A percentile compares a stretch with the other conserved stretches of the same genome.
These are phyloP conservation scores for Ligustrum vulgare DNA, from an alignment of 257 asterid genomes.

Conservation along the genomic window DNA sequence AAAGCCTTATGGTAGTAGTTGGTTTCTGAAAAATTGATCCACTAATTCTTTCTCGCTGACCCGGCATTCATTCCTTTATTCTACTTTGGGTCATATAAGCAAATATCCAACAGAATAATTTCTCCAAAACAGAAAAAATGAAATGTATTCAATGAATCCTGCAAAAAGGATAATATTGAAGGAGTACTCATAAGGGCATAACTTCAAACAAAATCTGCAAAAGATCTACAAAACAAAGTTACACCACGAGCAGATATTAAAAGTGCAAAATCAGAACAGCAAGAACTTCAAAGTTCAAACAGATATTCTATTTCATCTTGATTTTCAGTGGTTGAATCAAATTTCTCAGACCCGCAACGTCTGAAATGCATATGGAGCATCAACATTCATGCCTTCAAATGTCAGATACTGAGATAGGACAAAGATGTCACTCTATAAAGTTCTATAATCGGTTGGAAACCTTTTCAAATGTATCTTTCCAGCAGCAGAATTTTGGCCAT, in stretches of 20 bases:
- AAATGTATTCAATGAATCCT: not conserved
- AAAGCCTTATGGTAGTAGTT: too few relatives aligned
- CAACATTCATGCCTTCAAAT: conserved; percentile 17
- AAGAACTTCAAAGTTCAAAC: conserved; percentile 2
- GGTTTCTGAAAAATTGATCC: too few relatives aligned
- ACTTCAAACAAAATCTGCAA: conserved; percentile 24
- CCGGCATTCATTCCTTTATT: too few relatives aligned
- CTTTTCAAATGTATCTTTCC: conserved; percentile 1
- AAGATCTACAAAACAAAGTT: conserved; percentile 5
- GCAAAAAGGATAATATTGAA: not conserved
- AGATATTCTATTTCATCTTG: not conserved
- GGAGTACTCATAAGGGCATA: not conserved
- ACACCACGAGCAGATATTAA: conserved; percentile 13
- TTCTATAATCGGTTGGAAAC: not conserved
- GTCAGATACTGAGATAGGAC: conserved; percentile 7
- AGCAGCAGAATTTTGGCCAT: conserved; percentile 21
- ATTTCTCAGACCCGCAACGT: conserved; percentile 17
- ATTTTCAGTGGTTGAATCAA: not conserved
- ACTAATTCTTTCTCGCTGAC: too few relatives aligned
- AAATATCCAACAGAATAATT: too few relatives aligned
- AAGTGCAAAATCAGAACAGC: not conserved
- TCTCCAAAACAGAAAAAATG: too few relatives aligned
- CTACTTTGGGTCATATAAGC: too few relatives aligned
- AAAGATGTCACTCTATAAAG: conserved; percentile 9
- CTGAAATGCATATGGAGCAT: conserved; percentile 5